These are phyloP conservation scores for Simplicillium aogashimaense DNA, from an alignment of 2,329 filamentous ascomycete genomes.

Conservation along the genomic window DNA sequence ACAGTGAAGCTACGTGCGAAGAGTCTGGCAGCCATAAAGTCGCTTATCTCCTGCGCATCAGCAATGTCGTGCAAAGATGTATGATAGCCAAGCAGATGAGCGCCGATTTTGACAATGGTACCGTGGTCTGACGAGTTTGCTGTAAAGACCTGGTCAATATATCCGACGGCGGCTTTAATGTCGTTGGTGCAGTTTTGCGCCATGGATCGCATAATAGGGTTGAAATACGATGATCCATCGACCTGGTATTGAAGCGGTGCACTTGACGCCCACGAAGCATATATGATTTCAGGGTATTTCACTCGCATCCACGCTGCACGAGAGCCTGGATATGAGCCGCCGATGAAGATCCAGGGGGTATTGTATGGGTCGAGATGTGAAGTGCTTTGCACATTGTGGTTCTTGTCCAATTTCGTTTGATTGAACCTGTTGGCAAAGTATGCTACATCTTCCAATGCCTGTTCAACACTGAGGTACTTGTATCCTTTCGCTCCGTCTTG, in stretches of 20 bases:
- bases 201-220: constrained; percentile 20
- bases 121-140: no score
- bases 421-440: constrained; percentile 18
- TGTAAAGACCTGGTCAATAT: constrained; percentile 23
- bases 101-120: no score
- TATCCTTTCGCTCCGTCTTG: neutral
- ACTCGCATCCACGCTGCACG: constrained; percentile 36
- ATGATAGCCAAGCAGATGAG: no score
- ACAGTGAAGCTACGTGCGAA: no score
- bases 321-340: constrained; percentile 41
- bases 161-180: constrained; percentile 30
- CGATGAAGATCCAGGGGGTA: constrained; percentile 41
- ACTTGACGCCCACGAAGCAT: constrained; percentile 39
- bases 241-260: constrained; percentile 34
- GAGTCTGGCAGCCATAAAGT: no score
- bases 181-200: constrained; percentile 37
- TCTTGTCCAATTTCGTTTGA: constrained; percentile 27
- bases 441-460: constrained; percentile 16
- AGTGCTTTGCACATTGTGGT: constrained; percentile 14
- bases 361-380: constrained; percentile 22
- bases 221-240: constrained; percentile 39
- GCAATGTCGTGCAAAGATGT: no score
- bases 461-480: constrained; percentile 15
- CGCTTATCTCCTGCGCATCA: no score
- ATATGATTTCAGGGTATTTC: constrained; percentile 35